Percentiles rank a stretch among this genome's conserved stretches.
These are phyloP conservation scores for Clavariopsis aquatica DNA, from an alignment of 495 filamentous ascomycete genomes.

Conservation along the genomic window DNA sequence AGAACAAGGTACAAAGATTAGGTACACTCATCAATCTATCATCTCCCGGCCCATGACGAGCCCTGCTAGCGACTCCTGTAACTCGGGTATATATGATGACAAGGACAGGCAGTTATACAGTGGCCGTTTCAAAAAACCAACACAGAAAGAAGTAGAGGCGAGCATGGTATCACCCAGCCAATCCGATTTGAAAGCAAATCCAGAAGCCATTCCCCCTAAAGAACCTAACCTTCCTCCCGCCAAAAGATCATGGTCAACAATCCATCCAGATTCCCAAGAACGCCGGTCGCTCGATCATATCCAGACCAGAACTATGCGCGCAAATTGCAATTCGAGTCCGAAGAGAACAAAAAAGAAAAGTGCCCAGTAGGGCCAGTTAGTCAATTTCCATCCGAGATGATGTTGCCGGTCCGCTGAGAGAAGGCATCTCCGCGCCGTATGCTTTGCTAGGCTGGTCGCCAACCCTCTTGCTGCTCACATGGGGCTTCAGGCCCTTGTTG, in stretches of 20 bases:
- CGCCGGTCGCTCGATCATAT: constrained; percentile 24
- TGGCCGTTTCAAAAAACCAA: constrained; percentile 4
- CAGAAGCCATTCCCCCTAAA: constrained; percentile 1
- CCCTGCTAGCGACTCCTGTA: background rate
- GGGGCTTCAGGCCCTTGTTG: constrained; percentile 82
- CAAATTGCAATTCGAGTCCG: constrained; percentile 17
- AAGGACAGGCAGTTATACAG: constrained; percentile 17
- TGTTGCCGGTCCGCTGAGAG: constrained; percentile 54
- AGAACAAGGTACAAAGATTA: background rate
- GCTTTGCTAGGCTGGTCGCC: constrained; percentile 57
- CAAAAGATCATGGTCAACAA: background rate
- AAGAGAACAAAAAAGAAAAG: background rate
- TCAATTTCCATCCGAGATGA: constrained; percentile 87
- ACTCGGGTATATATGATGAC: constrained; percentile 4
- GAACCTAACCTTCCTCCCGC: background rate
- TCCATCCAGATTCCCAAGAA: constrained; percentile 6
- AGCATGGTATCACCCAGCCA: constrained; percentile 10
- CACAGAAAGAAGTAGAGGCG: background rate
- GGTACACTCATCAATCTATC: constrained; percentile 9
- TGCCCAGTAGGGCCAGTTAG: constrained; percentile 42
- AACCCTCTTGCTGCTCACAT: constrained; percentile 68
- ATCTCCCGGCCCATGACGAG: background rate
- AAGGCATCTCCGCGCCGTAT: constrained; percentile 64
- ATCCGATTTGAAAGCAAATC: background rate
- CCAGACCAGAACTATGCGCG: constrained; percentile 31